These are phyloP conservation scores for Verticillium albo-atrum DNA, from an alignment of 2,329 filamentous ascomycete species.

Conservation along the genomic window DNA sequence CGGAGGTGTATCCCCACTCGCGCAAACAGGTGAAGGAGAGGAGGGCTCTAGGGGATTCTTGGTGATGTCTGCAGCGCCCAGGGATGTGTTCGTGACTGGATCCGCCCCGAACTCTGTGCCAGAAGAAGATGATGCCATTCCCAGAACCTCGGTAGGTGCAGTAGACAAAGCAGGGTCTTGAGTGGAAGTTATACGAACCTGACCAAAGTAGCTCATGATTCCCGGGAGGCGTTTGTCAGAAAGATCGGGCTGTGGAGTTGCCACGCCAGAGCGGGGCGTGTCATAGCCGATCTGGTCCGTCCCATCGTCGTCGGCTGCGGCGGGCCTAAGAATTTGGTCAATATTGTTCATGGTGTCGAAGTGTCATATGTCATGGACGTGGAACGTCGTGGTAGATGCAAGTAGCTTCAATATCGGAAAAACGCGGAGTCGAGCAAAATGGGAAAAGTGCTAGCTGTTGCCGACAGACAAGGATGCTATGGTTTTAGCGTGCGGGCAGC, in stretches of 20 bases:
- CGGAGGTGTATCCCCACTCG: not conserved
- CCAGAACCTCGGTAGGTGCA: not conserved
- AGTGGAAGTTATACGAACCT: slow-evolving; percentile 88
- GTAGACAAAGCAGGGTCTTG: slow-evolving; percentile 1
- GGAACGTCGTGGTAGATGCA: not conserved
- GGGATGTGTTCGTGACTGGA: not conserved
- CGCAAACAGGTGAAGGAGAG: slow-evolving; percentile 3
- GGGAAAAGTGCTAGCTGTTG: slow-evolving; percentile 31
- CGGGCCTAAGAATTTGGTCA: slow-evolving; percentile 52
- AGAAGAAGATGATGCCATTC: not conserved
- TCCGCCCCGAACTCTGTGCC: not conserved
- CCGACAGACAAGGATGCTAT: slow-evolving; percentile 9
- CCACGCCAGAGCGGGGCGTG: slow-evolving; percentile 84
- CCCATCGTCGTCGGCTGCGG: slow-evolving; percentile 62
- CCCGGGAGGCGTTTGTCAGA: slow-evolving; percentile 93
- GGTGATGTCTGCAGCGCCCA: not conserved
- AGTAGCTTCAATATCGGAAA: not conserved
- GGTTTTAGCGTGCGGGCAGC: not conserved
- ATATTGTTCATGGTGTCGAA: slow-evolving; percentile 18
- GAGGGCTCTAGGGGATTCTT: slow-evolving; percentile 4
- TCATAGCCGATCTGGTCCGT: slow-evolving; percentile 77
- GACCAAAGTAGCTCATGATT: slow-evolving; percentile 96
- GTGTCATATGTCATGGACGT: not conserved
- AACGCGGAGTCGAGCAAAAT: slow-evolving; percentile 3
- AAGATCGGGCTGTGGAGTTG: slow-evolving; percentile 89